Conservation (phyloP, 140 eudicot species). For the Stevia rebaudiana region DNA sequence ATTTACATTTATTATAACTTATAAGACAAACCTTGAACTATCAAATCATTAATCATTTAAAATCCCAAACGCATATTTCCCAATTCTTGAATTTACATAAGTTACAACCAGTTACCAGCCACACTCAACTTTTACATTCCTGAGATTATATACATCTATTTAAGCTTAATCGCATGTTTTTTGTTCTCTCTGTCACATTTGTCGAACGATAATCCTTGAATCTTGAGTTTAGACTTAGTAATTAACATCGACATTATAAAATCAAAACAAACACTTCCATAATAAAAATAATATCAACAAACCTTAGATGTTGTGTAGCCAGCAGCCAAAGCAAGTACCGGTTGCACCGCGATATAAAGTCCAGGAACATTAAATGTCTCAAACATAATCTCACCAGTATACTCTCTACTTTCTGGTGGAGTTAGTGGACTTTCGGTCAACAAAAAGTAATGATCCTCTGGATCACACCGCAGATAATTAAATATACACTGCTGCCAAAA, state of each 20-base stretch:
- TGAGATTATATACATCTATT: neutral
- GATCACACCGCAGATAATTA: conserved; percentile 87
- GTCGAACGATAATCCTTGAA: neutral
- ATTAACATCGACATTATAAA: conserved; percentile 3
- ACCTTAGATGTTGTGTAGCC: conserved; percentile 95
- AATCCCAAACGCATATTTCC: neutral
- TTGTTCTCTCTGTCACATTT: conserved; percentile 1
- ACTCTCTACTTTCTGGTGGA: conserved; percentile 92
- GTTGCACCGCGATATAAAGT: conserved; percentile 96
- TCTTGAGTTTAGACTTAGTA: neutral
- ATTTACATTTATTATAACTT: neutral
- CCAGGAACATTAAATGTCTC: conserved; percentile 94
- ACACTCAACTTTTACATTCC: conserved; percentile 2
- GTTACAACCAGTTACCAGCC: neutral
- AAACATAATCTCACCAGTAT: conserved; percentile 94
- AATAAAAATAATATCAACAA: conserved; percentile 22
- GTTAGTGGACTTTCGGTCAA: conserved; percentile 91
- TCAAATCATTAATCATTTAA: conserved; percentile 2
- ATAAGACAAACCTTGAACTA: neutral
- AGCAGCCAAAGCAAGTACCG: conserved; percentile 97
- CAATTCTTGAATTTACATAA: neutral
- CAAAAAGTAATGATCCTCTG: conserved; percentile 91
- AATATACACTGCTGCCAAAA: conserved; percentile 98
- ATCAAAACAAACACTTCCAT: conserved; percentile 1
- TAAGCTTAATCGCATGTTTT: neutral